Evolutionary conservation across 2,329 filamentous ascomycete genomes (phyloP).

Genomic region (Trichophyton mentagrophytes): DNA sequence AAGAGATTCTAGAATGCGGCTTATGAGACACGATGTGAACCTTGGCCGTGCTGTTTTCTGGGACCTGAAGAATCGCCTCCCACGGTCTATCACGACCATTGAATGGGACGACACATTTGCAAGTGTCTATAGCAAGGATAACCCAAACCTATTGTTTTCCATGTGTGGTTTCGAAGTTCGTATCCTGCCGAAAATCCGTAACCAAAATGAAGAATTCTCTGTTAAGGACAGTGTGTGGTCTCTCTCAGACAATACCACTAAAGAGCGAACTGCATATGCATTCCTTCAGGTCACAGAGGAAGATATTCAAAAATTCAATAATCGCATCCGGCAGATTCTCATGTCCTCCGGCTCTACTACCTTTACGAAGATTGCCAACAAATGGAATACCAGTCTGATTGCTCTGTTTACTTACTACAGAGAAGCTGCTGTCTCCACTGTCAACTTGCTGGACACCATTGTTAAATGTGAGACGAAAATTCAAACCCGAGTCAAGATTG

Average conservation of each 20-base stretch:
- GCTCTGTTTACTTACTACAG: conserved; percentile 97
- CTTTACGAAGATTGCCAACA: conserved; percentile 99
- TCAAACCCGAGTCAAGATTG: conserved; percentile 96
- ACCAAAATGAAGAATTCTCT: conserved; percentile 90
- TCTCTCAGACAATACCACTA: conserved; percentile 86
- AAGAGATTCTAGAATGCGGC: conserved; percentile 87
- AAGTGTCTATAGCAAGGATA: conserved; percentile 95
- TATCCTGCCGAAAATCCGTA: conserved; percentile 87
- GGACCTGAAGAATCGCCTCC: conserved; percentile 94
- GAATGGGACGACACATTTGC: conserved; percentile 99
- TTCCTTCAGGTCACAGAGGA: conserved; percentile 97
- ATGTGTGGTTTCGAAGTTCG: conserved; percentile 98
- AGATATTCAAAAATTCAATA: conserved; percentile 98
- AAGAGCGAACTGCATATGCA: conserved; percentile 91
- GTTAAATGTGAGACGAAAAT: conserved; percentile 99
- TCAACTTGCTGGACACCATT: conserved; percentile 87
- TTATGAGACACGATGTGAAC: conserved; percentile 98
- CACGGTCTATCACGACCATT: conserved; percentile 87
- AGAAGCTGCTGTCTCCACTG: conserved; percentile 90
- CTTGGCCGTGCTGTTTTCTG: conserved; percentile 95
- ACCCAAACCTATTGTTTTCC: conserved; percentile 90
- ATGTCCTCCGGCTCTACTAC: conserved; percentile 99
- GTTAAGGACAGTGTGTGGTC: conserved; percentile 99
- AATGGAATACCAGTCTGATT: conserved; percentile 97
- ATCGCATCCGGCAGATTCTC: conserved; percentile 91